phyloP scores from a whole-genome alignment of 2,329 filamentous ascomycete species.

The Rhynchosporium agropyri region DNA sequence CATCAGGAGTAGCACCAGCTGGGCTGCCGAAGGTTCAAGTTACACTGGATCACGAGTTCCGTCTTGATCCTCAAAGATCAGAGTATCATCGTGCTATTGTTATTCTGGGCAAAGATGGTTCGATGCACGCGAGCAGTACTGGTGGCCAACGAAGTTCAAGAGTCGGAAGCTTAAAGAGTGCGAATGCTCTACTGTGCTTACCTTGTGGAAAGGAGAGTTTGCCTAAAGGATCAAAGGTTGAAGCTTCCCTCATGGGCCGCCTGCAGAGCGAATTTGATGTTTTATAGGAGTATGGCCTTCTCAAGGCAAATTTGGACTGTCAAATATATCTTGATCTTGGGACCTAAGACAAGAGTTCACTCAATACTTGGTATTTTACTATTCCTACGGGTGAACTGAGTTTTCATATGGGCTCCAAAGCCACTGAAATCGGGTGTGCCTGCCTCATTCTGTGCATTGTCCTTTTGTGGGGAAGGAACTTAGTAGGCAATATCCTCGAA shows the following conservation, averaged over 20 bases:
- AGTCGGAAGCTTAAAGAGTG: slow-evolving; percentile 84
- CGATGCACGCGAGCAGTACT: slow-evolving; percentile 76
- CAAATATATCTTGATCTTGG: too few relatives aligned
- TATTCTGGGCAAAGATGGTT: slow-evolving; percentile 64
- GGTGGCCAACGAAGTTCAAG: slow-evolving; percentile 87
- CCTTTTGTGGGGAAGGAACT: too few relatives aligned
- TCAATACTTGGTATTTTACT: too few relatives aligned
- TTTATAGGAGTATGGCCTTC: slow-evolving; percentile 32
- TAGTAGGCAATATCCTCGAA: too few relatives aligned
- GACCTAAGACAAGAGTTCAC: too few relatives aligned
- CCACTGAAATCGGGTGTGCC: too few relatives aligned
- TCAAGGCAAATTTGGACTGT: too few relatives aligned
- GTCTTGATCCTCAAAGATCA: slow-evolving; percentile 71
- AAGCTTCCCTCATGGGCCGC: slow-evolving; percentile 76
- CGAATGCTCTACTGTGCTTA: slow-evolving; percentile 83
- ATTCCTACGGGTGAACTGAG: too few relatives aligned
- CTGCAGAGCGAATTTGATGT: slow-evolving; percentile 34
- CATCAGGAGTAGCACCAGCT: slow-evolving; percentile 66
- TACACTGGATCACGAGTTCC: slow-evolving; percentile 70
- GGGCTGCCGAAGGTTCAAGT: slow-evolving; percentile 77
- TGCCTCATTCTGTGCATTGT: too few relatives aligned
- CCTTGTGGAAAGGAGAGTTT: slow-evolving; percentile 66
- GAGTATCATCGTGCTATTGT: slow-evolving; percentile 92
- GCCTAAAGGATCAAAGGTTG: slow-evolving; percentile 68
- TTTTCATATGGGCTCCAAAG: too few relatives aligned